Base-by-base conservation (phyloP, 352 stramenopile genomes). In the Lagenidium sp. region DNA sequence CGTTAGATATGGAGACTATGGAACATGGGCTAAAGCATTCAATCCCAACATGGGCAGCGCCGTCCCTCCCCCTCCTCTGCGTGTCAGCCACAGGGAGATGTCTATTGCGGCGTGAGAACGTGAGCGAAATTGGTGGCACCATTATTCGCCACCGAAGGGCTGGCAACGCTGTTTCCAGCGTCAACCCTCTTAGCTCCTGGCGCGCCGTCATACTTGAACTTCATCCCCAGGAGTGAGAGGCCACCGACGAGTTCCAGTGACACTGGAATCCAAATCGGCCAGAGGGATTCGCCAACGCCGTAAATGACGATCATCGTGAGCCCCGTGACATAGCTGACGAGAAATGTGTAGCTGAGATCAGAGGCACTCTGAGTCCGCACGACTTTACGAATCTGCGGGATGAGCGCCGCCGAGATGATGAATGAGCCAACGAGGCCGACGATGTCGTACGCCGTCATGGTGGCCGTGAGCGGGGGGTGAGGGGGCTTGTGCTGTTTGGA, bases 371-470 rank as follows among this genome's bases (percentile, higher is more conserved):
- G 77, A 36, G 66, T 75, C 28, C 53, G 47, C 37, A 76, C 77
- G 24, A 81, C 69, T 39, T 85, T 77, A 29, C 63, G 6, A 25
- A 85, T 77, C 51, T 82, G 69, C 23, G 72, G 72, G n/a, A 82
- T 55, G 23, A 82, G 65, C 29, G 65, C 59, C 13, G 57, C 51
- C 12, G 67, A 77, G 37, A 82, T 72, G 45, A 82, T 57, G 55
- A 82, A 81, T 21, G 67, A 82, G 25, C 67, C 69, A 10, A 68
- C 44, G 40, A 85, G 62, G 12, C 73, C 72, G 32, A 82, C 47
- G 30, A 74, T 57, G 48, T 80, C 62, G 52, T 53, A 80, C 19
- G 61, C 55, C 21, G 57, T 60, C 28, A 32, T 32, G 28, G 28
- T 32, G n/a, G n/a, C n/a, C n/a, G n/a, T n/a, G n/a, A n/a, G n/a